Conservation (phyloP, 768 basidiomycete genomes). For the Tephrocybe sp. region DNA sequence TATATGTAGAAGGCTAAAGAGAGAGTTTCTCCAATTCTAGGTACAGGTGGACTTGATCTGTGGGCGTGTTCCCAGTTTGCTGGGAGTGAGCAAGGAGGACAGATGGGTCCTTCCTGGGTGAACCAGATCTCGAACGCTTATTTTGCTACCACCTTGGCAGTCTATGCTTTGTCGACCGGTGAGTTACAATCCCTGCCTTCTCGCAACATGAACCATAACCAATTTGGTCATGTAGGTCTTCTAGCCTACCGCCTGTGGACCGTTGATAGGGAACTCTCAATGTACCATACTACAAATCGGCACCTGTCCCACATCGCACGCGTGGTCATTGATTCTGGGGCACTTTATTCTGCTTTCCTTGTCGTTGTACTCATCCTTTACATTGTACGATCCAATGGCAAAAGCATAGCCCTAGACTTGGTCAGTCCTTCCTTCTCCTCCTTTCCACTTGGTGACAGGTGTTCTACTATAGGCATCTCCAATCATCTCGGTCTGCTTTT, state of each 20-base stretch:
- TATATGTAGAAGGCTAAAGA: no score
- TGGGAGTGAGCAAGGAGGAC: background rate
- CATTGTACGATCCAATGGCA: background rate
- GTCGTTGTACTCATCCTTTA: background rate
- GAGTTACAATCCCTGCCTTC: background rate
- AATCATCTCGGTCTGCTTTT: conserved; percentile 8
- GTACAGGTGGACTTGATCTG: background rate
- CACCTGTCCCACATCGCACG: background rate
- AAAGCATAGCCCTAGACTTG: background rate
- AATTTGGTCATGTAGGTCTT: background rate
- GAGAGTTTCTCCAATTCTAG: no score
- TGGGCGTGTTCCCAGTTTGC: background rate
- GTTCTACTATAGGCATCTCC: background rate
- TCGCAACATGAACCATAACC: no score
- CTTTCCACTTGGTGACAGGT: background rate
- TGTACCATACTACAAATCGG: background rate
- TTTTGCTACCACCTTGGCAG: conserved; percentile 3
- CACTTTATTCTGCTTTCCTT: background rate
- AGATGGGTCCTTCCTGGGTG: background rate
- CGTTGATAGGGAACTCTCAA: background rate
- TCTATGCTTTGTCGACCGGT: conserved; percentile 2
- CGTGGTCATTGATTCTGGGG: conserved; percentile 7
- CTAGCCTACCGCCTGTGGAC: conserved; percentile 9
- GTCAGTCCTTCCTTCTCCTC: background rate
- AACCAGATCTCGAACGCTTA: background rate